These are phyloP conservation scores for Backusella tuberculispora DNA, from an alignment of 192 early-diverging fungal genomes.

Conservation along the genomic window DNA sequence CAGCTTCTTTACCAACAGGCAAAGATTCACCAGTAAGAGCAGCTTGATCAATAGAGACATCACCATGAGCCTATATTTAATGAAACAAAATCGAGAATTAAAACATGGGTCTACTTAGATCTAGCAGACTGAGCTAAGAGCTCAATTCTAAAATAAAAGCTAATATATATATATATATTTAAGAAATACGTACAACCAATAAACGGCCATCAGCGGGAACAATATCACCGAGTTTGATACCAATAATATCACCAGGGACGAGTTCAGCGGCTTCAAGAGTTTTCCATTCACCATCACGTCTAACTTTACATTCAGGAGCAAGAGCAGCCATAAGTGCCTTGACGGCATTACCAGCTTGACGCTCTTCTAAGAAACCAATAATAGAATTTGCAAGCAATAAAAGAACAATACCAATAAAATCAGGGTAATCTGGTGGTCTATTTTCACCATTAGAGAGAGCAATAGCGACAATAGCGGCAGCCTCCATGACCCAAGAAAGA, in stretches of 20 bases:
- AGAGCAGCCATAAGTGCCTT: constrained; percentile 90
- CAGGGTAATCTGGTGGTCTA: constrained; percentile 73
- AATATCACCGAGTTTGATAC: constrained; percentile 84
- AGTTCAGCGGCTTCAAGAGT: constrained; percentile 72
- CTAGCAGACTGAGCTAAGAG: neutral
- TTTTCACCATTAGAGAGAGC: constrained; percentile 70
- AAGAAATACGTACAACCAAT: constrained; percentile 54
- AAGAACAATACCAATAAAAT: constrained; percentile 81
- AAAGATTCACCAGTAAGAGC: constrained; percentile 74
- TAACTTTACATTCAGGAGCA: constrained; percentile 83
- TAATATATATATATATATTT: neutral
- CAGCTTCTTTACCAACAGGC: constrained; percentile 74
- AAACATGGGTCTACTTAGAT: neutral
- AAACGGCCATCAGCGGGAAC: constrained; percentile 86
- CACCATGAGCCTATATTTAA: constrained; percentile 41
- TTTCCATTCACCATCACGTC: constrained; percentile 79
- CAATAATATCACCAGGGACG: constrained; percentile 89
- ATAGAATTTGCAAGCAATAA: constrained; percentile 83
- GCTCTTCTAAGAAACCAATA: constrained; percentile 90
- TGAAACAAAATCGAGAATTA: neutral
- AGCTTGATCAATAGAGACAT: constrained; percentile 72
- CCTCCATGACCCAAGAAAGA: constrained; percentile 82
- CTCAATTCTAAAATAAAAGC: neutral
- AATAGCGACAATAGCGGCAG: constrained; percentile 80
- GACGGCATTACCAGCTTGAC: constrained; percentile 85